Conservation (phyloP, 2,329 filamentous ascomycete genomes). For the Diaporthe aspalathi region DNA sequence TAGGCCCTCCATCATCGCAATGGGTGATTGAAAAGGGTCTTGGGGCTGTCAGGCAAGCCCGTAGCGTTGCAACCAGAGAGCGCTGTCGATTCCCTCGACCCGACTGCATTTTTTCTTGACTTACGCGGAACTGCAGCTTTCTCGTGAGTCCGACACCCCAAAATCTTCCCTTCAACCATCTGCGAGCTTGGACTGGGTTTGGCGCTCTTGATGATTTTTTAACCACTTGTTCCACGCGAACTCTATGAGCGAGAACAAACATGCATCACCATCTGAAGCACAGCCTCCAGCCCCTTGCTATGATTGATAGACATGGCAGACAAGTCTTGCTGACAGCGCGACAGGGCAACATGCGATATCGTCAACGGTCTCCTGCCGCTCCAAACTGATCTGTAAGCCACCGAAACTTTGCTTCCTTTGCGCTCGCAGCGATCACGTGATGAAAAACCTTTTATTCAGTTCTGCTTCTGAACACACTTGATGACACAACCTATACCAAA, state of each 20-base stretch:
- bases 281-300: constrained; percentile 40
- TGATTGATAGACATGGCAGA: constrained; percentile 22
- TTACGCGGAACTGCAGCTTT: background rate
- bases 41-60: background rate
- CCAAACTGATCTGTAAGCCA: constrained; percentile 39
- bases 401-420: constrained; percentile 6
- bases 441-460: constrained; percentile 75
- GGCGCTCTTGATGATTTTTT: constrained; percentile 64
- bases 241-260: constrained; percentile 73
- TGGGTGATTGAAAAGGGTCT: background rate
- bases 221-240: constrained; percentile 71
- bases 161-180: background rate
- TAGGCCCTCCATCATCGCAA: background rate
- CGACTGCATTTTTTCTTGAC: background rate
- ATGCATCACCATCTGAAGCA: constrained; percentile 83
- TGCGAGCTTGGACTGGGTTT: constrained; percentile 36
- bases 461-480: constrained; percentile 79
- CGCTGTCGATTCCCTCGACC: constrained; percentile 35
- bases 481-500: constrained; percentile 74
- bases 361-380: background rate
- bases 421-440: constrained; percentile 58
- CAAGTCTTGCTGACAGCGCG: constrained; percentile 29
- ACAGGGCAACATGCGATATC: background rate
- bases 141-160: constrained; percentile 27
- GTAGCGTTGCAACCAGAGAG: constrained; percentile 11